Evolutionary conservation across 495 filamentous ascomycete species (phyloP), one percentile per base, ranked within the genome.

Genomic region (Podospora appendiculata): DNA sequence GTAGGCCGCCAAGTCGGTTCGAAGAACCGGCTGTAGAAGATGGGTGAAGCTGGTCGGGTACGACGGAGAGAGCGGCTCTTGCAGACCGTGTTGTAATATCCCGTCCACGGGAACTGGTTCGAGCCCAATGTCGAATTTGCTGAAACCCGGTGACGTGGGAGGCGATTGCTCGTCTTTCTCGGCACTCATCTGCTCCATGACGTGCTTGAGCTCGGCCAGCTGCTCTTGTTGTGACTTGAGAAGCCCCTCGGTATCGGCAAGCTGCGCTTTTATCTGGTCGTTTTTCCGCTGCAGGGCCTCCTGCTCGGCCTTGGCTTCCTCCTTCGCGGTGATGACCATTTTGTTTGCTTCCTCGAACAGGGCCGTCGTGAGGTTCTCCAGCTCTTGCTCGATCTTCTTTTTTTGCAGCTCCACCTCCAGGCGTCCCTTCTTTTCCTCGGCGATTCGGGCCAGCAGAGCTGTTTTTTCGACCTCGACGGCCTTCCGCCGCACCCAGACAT

Each of bases 291-390:
- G 65, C 52, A 69, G 36, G 0, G 51, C 53, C 17, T 71, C 66
- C 42, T 71, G 66, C 52, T 71, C 66, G 3, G 41, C 36, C 32
- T 64, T 56, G 35, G 68, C 68, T 32, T 71, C 66, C 40, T 71
- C 68, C 56, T 71, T 71, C 39, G 65, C 68, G 18, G 64, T 85
- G 47, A 90, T 87, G 49, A 98, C 93, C 93, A 98, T 96, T 79
- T 89, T 70, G 57, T 98, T 96, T 34, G 93, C 93, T 75, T 97
- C 92, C 65, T 95, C 89, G 55, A 98, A 97, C 14, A 98, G 75
- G 25, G 87, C 89, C 5, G 89, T 80, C 10, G 94, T 96, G 48
- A 97, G 71, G 44, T 81, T 85, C 69, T 97, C 93, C 33, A 98
- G 73, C 69, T 98, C 93, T 25, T 85, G 81, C 47, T 79, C 79